Conservation (phyloP, 306 rosid genomes). For the Mimosa pudica region DNA sequence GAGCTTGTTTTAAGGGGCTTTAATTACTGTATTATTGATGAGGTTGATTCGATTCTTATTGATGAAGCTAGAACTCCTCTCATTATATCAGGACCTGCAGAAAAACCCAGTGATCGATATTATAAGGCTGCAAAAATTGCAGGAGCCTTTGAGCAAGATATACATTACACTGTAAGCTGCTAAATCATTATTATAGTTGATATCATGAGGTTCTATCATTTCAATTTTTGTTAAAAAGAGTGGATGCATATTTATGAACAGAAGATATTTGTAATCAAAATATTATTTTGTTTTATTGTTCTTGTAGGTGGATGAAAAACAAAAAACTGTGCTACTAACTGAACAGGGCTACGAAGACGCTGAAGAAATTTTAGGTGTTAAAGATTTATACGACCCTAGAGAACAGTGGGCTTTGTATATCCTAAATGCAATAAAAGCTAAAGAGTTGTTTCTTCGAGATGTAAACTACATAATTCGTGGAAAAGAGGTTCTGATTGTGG, state of each 20-base stretch:
- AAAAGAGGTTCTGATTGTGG: conserved; percentile 90
- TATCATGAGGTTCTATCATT: conserved; percentile 11
- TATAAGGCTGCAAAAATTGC: conserved; percentile 96
- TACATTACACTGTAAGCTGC: conserved; percentile 85
- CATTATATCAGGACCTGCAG: conserved; percentile 96
- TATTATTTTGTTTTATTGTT: conserved; percentile 30
- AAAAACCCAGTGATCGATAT: conserved; percentile 87
- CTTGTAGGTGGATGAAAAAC: conserved; percentile 92
- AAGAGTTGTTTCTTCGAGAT: conserved; percentile 92
- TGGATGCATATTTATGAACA: conserved; percentile 22
- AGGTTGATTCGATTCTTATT: conserved; percentile 97
- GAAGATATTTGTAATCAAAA: conserved; percentile 10
- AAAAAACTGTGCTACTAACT: conserved; percentile 78
- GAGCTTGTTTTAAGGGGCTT: conserved; percentile 93
- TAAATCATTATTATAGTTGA: conserved; percentile 20
- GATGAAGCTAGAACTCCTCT: conserved; percentile 99
- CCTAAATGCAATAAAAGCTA: conserved; percentile 92
- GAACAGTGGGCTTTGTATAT: conserved; percentile 98
- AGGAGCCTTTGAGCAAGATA: conserved; percentile 79
- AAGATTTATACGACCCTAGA: conserved; percentile 93
- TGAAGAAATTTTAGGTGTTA: conserved; percentile 86
- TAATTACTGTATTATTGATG: conserved; percentile 90
- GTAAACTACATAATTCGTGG: conserved; percentile 93
- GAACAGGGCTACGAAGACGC: conserved; percentile 99
- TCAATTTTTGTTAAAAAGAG: conserved; percentile 1